phyloP scores from a whole-genome alignment of 1,284 basidiomycete genomes.

The Hemileia vastatrix region DNA sequence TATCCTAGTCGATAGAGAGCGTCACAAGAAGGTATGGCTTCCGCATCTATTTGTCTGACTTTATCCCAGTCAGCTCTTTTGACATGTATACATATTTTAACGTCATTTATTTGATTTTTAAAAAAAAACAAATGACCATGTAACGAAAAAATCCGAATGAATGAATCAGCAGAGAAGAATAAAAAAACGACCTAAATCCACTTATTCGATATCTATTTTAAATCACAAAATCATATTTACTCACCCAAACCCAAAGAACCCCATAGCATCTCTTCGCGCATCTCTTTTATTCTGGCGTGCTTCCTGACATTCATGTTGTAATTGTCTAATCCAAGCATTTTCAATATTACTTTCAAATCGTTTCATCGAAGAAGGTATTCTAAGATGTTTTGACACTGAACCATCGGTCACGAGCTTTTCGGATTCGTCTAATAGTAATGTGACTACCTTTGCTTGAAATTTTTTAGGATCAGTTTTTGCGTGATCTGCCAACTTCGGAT shows the following conservation, averaged over 20 bases:
- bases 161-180: background rate
- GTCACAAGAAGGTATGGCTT: conserved; percentile 19
- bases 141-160: no score
- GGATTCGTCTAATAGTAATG: conserved; percentile 8
- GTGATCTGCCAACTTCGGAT: conserved; percentile 23
- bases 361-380: background rate
- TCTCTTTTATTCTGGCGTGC: background rate
- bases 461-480: background rate
- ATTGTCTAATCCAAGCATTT: conserved; percentile 9
- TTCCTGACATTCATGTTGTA: conserved; percentile 16
- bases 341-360: conserved; percentile 14
- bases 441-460: background rate
- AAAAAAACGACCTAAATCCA: background rate
- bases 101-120: background rate
- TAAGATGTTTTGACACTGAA: conserved; percentile 2
- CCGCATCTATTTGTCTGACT: conserved; percentile 14
- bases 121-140: no score
- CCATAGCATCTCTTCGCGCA: conserved; percentile 8
- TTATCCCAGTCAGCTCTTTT: conserved; percentile 21
- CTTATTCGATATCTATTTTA: background rate
- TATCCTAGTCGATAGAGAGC: conserved; percentile 13
- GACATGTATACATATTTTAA: background rate
- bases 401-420: background rate
- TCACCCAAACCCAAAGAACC: conserved; percentile 19
- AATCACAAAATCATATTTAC: background rate